Conservation (phyloP, 768 basidiomycete genomes). For the Boletus insuetus region DNA sequence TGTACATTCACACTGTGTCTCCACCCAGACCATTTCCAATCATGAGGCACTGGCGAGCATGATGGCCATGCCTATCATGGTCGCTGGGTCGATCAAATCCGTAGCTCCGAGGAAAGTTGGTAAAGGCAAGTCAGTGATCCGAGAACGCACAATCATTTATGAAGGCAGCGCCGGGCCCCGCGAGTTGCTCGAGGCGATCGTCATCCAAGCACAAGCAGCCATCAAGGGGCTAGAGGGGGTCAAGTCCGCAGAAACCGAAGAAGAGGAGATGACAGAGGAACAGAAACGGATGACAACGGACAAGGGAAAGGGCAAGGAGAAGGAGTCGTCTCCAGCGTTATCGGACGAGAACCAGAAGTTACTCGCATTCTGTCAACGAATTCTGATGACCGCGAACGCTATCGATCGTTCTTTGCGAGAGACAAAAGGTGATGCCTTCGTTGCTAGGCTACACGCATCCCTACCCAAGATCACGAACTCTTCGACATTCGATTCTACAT, state of each 20-base stretch:
- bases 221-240: conserved; percentile 79
- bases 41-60: conserved; percentile 92
- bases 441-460: conserved; percentile 70
- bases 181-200: conserved; percentile 87
- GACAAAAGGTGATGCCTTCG: conserved; percentile 86
- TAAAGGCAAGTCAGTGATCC: conserved; percentile 48
- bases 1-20: conserved; percentile 2
- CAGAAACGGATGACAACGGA: conserved; percentile 80
- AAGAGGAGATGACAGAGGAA: conserved; percentile 82
- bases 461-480: conserved; percentile 70
- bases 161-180: conserved; percentile 90
- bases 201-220: conserved; percentile 90
- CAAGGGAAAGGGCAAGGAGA: conserved; percentile 64
- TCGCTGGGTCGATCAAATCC: conserved; percentile 64
- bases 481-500: conserved; percentile 40
- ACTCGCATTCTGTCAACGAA: conserved; percentile 79
- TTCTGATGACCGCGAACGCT: conserved; percentile 74
- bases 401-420: conserved; percentile 88
- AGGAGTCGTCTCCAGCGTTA: conserved; percentile 34
- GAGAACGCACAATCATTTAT: conserved; percentile 83
- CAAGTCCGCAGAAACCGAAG: conserved; percentile 44
- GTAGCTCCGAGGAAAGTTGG: conserved; percentile 54
- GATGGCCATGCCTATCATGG: conserved; percentile 98
- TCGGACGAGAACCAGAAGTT: conserved; percentile 79
- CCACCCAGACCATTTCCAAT: conserved; percentile 76